A percentile compares a stretch with the other conserved stretches of the same genome.
Conservation (phyloP, 345 rosid species). For the Hirschfeldia incana region DNA sequence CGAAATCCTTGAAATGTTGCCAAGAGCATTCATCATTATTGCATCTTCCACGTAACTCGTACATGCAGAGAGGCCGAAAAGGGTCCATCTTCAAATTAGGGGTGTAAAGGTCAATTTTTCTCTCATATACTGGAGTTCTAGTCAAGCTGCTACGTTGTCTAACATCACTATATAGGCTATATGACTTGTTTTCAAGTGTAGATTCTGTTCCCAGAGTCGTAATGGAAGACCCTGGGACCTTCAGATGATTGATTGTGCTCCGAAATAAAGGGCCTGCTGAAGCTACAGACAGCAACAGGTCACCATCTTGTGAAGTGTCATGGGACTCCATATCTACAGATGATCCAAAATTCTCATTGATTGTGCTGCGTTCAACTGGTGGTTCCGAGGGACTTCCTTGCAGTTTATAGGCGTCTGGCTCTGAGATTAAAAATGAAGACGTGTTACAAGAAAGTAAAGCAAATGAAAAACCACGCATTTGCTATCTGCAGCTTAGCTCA, state of each 20-base stretch:
- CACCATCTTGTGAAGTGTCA: constrained; percentile 34
- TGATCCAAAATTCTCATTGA: constrained; percentile 32
- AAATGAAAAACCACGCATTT: constrained; percentile 23
- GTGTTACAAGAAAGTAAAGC: constrained; percentile 10
- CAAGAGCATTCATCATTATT: constrained; percentile 89
- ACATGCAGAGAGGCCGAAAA: constrained; percentile 85
- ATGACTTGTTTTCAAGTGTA: constrained; percentile 34
- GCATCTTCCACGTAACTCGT: constrained; percentile 96
- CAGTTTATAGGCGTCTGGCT: constrained; percentile 47
- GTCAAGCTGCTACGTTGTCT: constrained; percentile 29
- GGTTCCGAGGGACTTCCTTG: constrained; percentile 43
- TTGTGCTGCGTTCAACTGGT: constrained; percentile 33
- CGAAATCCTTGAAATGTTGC: constrained; percentile 77
- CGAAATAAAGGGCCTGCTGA: constrained; percentile 46
- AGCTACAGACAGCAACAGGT: constrained; percentile 28
- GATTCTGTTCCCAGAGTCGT: constrained; percentile 33
- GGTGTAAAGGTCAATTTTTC: constrained; percentile 52
- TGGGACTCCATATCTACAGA: constrained; percentile 39
- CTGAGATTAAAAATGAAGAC: constrained; percentile 19
- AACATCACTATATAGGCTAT: constrained; percentile 37
- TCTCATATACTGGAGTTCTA: constrained; percentile 38
- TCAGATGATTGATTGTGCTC: constrained; percentile 61
- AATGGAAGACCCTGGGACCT: constrained; percentile 37
- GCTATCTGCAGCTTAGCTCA: constrained; percentile 20
- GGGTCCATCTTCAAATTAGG: constrained; percentile 63